These are phyloP conservation scores for Chenopodium quinoa DNA, from an alignment of 148 eudicot genomes.

Conservation along the genomic window DNA sequence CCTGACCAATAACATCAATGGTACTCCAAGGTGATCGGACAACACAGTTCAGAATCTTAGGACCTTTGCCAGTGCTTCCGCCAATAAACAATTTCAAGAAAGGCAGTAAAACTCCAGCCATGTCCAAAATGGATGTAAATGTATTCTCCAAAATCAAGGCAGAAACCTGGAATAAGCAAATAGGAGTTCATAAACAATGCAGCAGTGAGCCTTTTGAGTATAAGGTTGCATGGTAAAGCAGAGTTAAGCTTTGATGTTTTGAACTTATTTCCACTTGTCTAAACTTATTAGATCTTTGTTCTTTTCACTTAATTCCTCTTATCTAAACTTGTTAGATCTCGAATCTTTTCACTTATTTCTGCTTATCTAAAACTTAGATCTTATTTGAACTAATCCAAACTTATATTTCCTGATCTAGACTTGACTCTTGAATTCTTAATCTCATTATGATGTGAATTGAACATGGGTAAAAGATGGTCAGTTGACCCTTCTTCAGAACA, in stretches of 20 bases:
- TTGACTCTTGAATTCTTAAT: not conserved
- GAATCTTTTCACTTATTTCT: too few relatives aligned
- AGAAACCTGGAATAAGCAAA: constrained; percentile 52
- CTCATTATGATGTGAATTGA: not conserved
- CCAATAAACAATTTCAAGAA: constrained; percentile 92
- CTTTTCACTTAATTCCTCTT: not conserved
- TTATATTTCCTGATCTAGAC: not conserved
- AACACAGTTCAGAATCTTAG: constrained; percentile 59
- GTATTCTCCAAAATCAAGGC: constrained; percentile 86
- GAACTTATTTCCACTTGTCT: not conserved
- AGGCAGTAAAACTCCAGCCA: constrained; percentile 96
- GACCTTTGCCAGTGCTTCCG: constrained; percentile 61
- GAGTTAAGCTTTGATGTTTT: not conserved
- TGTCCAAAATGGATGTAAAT: constrained; percentile 90
- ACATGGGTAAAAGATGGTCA: not conserved
- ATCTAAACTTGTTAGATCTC: not conserved
- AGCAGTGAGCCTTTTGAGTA: not conserved
- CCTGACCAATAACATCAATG: constrained; percentile 79
- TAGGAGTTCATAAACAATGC: not conserved
- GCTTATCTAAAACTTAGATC: not conserved
- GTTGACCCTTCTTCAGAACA: not conserved
- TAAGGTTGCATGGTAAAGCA: constrained; percentile 9
- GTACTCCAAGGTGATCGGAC: constrained; percentile 96
- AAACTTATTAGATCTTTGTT: not conserved
- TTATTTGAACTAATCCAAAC: too few relatives aligned